phyloP scores from a whole-genome alignment of 768 basidiomycete genomes.

The Suillus bovinus region DNA sequence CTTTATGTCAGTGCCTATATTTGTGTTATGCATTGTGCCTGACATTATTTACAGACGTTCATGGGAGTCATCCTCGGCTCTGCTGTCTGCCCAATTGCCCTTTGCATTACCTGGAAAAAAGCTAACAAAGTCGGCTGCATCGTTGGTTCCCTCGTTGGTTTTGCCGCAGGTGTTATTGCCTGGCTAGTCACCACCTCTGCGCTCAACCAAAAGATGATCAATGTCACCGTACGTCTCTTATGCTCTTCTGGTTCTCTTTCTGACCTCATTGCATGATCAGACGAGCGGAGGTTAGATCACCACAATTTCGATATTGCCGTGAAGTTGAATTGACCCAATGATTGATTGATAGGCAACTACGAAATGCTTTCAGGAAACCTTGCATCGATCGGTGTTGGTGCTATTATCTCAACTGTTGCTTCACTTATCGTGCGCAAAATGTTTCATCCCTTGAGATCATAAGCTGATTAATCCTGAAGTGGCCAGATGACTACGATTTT shows the following conservation, averaged over 20 bases:
- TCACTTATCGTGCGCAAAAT: constrained; percentile 58
- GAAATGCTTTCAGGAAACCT: constrained; percentile 90
- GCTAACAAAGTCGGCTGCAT: constrained; percentile 88
- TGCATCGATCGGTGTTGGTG: constrained; percentile 81
- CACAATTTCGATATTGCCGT: constrained; percentile 1
- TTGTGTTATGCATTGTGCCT: neutral
- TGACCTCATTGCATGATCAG: constrained; percentile 22
- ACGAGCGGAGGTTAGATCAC: constrained; percentile 53
- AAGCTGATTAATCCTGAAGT: constrained; percentile 36
- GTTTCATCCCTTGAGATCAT: neutral
- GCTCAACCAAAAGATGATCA: constrained; percentile 70
- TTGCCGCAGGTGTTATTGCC: constrained; percentile 67
- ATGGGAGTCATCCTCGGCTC: constrained; percentile 88
- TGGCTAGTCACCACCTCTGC: constrained; percentile 84
- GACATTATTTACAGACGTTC: constrained; percentile 55
- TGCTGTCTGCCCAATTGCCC: constrained; percentile 84
- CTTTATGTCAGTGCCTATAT: constrained; percentile 66
- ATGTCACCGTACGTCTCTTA: constrained; percentile 54
- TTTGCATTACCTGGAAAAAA: constrained; percentile 82
- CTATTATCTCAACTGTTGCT: constrained; percentile 64
- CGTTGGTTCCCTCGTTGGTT: constrained; percentile 68
- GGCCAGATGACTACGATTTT: constrained; percentile 85
- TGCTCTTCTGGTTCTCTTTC: constrained; percentile 3
- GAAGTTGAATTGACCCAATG: neutral
- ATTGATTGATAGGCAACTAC: constrained; percentile 39